A percentile compares a stretch with the other conserved stretches of the same genome.
Evolutionary conservation across 2,329 filamentous ascomycete genomes (phyloP).

Genomic region (Arthrinium puccinioides): DNA sequence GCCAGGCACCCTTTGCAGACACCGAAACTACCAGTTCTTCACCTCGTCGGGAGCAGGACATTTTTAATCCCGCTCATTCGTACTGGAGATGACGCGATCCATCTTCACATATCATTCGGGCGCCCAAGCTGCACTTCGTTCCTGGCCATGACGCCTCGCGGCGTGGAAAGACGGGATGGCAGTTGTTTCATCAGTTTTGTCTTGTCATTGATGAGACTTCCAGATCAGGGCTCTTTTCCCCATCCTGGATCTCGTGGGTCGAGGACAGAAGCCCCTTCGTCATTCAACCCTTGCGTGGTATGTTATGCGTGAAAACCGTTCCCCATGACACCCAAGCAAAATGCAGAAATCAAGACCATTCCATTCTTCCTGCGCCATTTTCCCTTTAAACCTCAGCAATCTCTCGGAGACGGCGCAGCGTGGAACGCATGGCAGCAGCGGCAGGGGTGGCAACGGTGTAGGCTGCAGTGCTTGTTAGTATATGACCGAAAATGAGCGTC

Average conservation of each 20-base stretch:
- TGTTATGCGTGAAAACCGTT: conserved; percentile 18
- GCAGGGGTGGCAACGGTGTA: conserved; percentile 65
- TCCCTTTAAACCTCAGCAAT: conserved; percentile 82
- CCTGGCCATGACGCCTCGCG: neutral
- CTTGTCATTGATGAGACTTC: conserved; percentile 15
- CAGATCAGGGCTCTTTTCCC: conserved; percentile 11
- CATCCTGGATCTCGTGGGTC: conserved; percentile 12
- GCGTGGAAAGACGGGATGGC: neutral
- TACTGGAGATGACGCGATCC: too few species aligned
- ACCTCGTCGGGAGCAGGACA: too few species aligned
- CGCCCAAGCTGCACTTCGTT: too few species aligned
- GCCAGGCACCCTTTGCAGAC: too few species aligned
- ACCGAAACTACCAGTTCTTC: too few species aligned
- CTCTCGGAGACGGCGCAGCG: conserved; percentile 93
- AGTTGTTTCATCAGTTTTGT: neutral
- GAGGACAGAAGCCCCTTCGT: conserved; percentile 11
- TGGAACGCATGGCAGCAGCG: conserved; percentile 89
- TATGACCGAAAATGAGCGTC: too few species aligned
- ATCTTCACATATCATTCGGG: too few species aligned
- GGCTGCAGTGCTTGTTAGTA: conserved; percentile 5
- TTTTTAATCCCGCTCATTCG: too few species aligned
- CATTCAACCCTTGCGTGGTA: conserved; percentile 16
- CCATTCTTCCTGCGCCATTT: too few species aligned
- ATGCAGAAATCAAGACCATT: conserved; percentile 16
- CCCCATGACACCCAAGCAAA: conserved; percentile 22